Evolutionary conservation across 2,329 filamentous ascomycete genomes (phyloP).

Genomic region (Didymella keratinophila): DNA sequence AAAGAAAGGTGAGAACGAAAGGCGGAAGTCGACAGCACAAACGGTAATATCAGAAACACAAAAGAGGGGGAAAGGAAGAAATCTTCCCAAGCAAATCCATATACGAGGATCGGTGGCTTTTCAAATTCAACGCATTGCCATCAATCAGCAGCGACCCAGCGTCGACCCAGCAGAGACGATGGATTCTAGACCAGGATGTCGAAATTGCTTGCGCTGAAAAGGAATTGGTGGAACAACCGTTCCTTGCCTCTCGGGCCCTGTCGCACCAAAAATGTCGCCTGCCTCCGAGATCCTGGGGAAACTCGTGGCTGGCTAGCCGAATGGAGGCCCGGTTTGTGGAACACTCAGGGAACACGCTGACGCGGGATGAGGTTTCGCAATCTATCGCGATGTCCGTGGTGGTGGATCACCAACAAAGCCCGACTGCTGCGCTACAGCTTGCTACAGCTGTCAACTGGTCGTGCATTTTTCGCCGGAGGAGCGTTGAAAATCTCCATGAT

Average conservation of each 20-base stretch:
- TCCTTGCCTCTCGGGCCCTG: slow-evolving; percentile 23
- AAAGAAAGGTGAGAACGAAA: slow-evolving; percentile 21
- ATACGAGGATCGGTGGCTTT: slow-evolving; percentile 32
- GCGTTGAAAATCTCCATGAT: slow-evolving; percentile 1
- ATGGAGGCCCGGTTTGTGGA: slow-evolving; percentile 20
- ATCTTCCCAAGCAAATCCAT: slow-evolving; percentile 19
- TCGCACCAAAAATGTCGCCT: slow-evolving; percentile 27
- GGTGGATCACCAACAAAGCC: slow-evolving; percentile 8
- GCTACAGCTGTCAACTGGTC: slow-evolving; percentile 16
- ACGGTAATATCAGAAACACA: slow-evolving; percentile 21
- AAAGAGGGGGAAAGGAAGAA: slow-evolving; percentile 24
- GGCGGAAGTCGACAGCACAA: slow-evolving; percentile 13
- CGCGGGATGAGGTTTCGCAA: slow-evolving; percentile 18
- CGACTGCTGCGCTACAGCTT: slow-evolving; percentile 16
- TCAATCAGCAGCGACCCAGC: slow-evolving; percentile 25
- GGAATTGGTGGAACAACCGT: slow-evolving; percentile 41
- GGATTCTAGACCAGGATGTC: slow-evolving; percentile 29
- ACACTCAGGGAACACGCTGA: slow-evolving; percentile 18
- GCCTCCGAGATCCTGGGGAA: slow-evolving; percentile 34
- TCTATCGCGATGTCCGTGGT: slow-evolving; percentile 14
- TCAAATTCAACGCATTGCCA: slow-evolving; percentile 23
- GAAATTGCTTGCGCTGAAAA: slow-evolving; percentile 30
- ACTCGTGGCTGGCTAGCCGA: slow-evolving; percentile 28
- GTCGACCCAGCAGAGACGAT: slow-evolving; percentile 14
- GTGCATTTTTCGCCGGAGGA: slow-evolving; percentile 7